Percentiles rank a stretch among this genome's conserved stretches.
phyloP scores from a whole-genome alignment of 2,329 filamentous ascomycete species.

The Colletotrichum sp. region DNA sequence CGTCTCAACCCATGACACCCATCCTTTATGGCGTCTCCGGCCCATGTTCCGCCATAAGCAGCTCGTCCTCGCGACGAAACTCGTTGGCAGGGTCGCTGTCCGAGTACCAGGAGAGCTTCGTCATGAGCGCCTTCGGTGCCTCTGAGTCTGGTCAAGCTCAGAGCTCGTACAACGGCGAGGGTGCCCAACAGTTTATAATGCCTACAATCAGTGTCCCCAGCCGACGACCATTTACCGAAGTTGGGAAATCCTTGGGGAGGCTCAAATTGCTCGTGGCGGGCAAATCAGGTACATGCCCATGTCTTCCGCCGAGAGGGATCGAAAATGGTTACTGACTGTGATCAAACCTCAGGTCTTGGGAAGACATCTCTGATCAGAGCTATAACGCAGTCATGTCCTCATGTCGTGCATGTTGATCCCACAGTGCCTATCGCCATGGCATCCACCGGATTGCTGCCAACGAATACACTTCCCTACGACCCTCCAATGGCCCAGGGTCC shows the following conservation, averaged over 20 bases:
- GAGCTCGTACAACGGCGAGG: constrained; percentile 45
- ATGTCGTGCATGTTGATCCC: constrained; percentile 92
- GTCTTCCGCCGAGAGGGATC: constrained; percentile 16
- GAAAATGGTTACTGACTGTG: constrained; percentile 10
- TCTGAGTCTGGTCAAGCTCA: constrained; percentile 8
- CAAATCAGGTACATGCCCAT: constrained; percentile 62
- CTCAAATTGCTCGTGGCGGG: constrained; percentile 91
- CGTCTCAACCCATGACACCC: constrained; percentile 51
- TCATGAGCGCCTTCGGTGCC: constrained; percentile 23
- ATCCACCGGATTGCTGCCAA: background rate
- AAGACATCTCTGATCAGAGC: constrained; percentile 91
- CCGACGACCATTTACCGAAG: constrained; percentile 87
- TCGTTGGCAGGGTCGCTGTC: constrained; percentile 55
- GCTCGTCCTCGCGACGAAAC: constrained; percentile 55
- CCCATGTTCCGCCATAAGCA: constrained; percentile 49
- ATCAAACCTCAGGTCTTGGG: constrained; percentile 66
- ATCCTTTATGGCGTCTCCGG: constrained; percentile 45
- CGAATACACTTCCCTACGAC: background rate
- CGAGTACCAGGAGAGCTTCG: constrained; percentile 37
- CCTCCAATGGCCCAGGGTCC: background rate
- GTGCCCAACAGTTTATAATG: constrained; percentile 89
- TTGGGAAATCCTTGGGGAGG: constrained; percentile 81
- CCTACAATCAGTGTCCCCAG: constrained; percentile 92
- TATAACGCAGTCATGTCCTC: constrained; percentile 83
- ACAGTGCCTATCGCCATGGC: constrained; percentile 33